Conservation (phyloP, 768 basidiomycete species). For the Tricholoma bakamatsutake region DNA sequence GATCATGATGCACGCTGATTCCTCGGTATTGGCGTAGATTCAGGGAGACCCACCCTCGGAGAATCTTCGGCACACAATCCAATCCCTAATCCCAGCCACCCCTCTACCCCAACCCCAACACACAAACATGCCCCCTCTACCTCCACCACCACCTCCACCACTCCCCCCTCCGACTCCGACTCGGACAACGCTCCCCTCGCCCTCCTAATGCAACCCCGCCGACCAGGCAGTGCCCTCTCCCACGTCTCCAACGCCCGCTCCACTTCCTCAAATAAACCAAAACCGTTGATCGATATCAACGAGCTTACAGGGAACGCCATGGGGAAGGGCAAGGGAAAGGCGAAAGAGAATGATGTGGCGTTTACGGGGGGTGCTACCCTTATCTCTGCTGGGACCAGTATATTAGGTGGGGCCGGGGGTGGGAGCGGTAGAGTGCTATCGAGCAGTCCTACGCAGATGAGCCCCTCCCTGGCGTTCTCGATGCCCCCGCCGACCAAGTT, state of each 20-base stretch:
- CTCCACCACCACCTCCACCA: conserved; percentile 12
- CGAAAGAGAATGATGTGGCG: conserved; percentile 21
- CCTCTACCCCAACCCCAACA: background rate
- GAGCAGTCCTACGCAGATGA: conserved; percentile 19
- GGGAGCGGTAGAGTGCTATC: conserved; percentile 4
- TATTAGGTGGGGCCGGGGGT: background rate
- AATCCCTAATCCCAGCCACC: conserved; percentile 10
- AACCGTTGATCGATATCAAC: conserved; percentile 49
- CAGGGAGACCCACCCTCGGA: conserved; percentile 21
- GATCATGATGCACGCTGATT: too few relatives aligned
- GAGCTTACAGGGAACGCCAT: conserved; percentile 25
- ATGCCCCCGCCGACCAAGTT: conserved; percentile 27
- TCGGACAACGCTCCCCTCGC: conserved; percentile 60
- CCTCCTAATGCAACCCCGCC: conserved; percentile 50
- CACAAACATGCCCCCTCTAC: background rate
- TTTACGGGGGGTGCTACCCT: conserved; percentile 36
- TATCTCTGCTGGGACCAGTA: background rate
- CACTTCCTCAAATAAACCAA: conserved; percentile 14
- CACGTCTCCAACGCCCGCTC: conserved; percentile 29
- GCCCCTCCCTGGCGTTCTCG: background rate
- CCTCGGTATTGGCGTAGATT: background rate
- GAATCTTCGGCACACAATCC: conserved; percentile 23
- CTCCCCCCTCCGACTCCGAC: conserved; percentile 31
- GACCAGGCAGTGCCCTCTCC: conserved; percentile 61
- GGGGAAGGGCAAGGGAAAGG: conserved; percentile 8